Evolutionary conservation across 495 filamentous ascomycete species (phyloP).

Genomic region (Hypoxylon fuscum): DNA sequence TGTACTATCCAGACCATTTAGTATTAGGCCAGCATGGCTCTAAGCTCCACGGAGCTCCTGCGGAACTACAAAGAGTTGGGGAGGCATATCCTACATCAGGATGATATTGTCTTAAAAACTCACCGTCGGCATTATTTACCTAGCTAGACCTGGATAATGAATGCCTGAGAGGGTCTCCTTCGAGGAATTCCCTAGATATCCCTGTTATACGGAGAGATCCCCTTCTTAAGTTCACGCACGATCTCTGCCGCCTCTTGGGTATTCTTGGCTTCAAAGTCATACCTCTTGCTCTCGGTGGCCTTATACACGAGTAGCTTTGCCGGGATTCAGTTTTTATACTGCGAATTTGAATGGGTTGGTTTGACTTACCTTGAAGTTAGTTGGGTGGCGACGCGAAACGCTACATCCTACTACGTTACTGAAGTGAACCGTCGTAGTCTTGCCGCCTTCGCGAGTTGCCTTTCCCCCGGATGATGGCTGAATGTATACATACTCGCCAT

Average conservation of each 20-base stretch:
- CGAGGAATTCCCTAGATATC: slow-evolving; percentile 27
- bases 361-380: slow-evolving; percentile 78
- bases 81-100: too few relatives aligned
- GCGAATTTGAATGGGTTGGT: neutral
- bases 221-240: slow-evolving; percentile 85
- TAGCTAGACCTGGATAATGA: slow-evolving; percentile 1
- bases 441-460: slow-evolving; percentile 67
- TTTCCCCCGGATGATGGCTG: slow-evolving; percentile 73
- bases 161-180: neutral
- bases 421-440: slow-evolving; percentile 91
- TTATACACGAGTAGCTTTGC: slow-evolving; percentile 76
- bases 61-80: slow-evolving; percentile 11
- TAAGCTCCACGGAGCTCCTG: neutral
- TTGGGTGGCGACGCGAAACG: slow-evolving; percentile 87
- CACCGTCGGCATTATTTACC: slow-evolving; percentile 4
- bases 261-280: slow-evolving; percentile 92
- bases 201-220: slow-evolving; percentile 63
- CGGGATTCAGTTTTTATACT: slow-evolving; percentile 17
- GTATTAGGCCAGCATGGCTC: neutral
- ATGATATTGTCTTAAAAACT: too few relatives aligned
- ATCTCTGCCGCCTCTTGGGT: slow-evolving; percentile 85
- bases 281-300: slow-evolving; percentile 88
- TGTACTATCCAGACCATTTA: slow-evolving; percentile 1
- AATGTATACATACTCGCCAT: slow-evolving; percentile 96
- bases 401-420: slow-evolving; percentile 93